Evolutionary conservation across 305 asterid genomes (phyloP), one percentile per base, ranked within the genome.

Genomic region (Solanum hybrid): DNA sequence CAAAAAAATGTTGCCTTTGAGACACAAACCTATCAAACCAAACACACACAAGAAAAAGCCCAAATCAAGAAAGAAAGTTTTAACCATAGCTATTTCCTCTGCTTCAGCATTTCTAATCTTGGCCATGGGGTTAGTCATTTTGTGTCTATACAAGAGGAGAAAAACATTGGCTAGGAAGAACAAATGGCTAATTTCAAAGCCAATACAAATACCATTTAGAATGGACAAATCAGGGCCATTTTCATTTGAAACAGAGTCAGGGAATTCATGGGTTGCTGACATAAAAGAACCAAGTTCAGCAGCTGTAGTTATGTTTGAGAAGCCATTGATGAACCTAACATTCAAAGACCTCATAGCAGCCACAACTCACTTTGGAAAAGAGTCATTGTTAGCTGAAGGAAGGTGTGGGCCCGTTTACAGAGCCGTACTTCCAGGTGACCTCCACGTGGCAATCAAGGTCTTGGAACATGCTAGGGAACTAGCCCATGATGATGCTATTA

Each of bases 371-470:
- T 97, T 97, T 89, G 99, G 99, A 6, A 97, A 94, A 76, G 99
- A 97, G 72, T 95, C 98, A 82, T 92, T 97, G 69, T 90, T 97
- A n/a, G 94, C 99, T 1, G 99, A 97, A 88, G 99, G 99, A 3
- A 90, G 94, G 64, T 90, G 96, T 76, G 99, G 99, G 86, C 99
- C 99, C 82, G 94, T 97, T 0, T 97, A 97, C 93, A 91, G 98
- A 75, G 99, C 98, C 22, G 99, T 97, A 60, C 94, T 97, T 84
- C 98, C 98, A 13, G 99, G 98, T 51, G 98, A 96, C 56, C 92
- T 97, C 93, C 99, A 97, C 93, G 98, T 97, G 95, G 98, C 98
- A 22, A 95, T 97, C 92, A 97, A 95, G 93, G 98, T 97, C 31
- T 86, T 97, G 75, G 99, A 97, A 26, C 91, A 93, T 87, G 95